Base-by-base conservation (phyloP, 352 stramenopile genomes). In the Phytophthora pisi region DNA sequence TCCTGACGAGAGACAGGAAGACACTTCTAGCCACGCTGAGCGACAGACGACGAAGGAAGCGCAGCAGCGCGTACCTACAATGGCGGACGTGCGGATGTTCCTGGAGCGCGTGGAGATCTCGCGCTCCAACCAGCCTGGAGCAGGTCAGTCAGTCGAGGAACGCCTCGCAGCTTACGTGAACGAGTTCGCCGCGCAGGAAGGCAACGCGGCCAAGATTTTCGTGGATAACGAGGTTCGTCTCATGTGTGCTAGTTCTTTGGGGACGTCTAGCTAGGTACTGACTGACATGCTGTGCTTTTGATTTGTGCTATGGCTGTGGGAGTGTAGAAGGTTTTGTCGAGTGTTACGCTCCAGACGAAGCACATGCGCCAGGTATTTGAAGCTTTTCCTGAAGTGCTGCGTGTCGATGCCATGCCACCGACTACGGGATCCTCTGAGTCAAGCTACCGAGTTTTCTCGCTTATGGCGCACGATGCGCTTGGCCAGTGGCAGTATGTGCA, bases 401-500 rank as follows among this genome's bases (percentile, higher is more conserved):
- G 72, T 54, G 66, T 78, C 16, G 62, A 75, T 26, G 34, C 42
- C 28, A 61, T 63, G 34, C 26, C 55, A 36, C 30, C 45, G 16
- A 42, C 7, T 24, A 57, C 53, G 24, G 28, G 31, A 28, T 38
- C 51, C 5, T 54, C 55, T 1, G 56, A 61, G 0, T 74, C 72
- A 5, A 79, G 53, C 34, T 76, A 79, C 52, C 23, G 60, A 15
- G 55, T 79, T 4, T 74, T 76, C 43, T 79, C 72, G 5, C 53
- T 79, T 2, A 68, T 70, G 53, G 63, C 72, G 10, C 72, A 79
- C 26, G 72, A 79, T 45, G 66, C 57, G 0, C 72, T 79, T 10
- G 63, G 72, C n/a, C 75, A 66, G 28, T 79, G 72, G 72, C 72
- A 79, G 57, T 76, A 74, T 13, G 72, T 79, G 26, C 71, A 79